Conservation (phyloP, 805 yeast genomes). For the Novakomyces olei region DNA sequence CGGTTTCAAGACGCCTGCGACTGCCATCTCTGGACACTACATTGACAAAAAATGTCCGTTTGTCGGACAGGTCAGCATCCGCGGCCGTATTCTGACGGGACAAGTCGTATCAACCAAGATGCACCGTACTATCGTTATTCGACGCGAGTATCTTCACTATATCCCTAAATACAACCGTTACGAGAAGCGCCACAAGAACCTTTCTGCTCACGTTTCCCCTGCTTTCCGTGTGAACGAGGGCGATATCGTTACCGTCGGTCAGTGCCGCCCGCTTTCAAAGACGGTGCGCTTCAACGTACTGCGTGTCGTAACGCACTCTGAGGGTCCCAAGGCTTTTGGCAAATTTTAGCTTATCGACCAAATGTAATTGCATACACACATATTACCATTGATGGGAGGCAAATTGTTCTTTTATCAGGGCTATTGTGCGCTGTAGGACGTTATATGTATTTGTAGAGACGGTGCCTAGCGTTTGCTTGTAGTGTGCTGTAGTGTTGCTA, state of each 20-base stretch:
- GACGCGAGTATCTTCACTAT: conserved; percentile 99
- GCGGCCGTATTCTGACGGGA: conserved; percentile 99
- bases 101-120: conserved; percentile 99
- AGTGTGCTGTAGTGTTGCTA: too few relatives aligned
- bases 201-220: conserved; percentile 99
- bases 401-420: too few relatives aligned
- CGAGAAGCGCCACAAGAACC: conserved; percentile 99
- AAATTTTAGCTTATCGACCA: conserved; percentile 41
- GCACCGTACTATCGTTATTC: conserved; percentile 99
- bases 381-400: too few relatives aligned
- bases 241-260: conserved; percentile 98
- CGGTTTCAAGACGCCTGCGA: conserved; percentile 99
- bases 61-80: conserved; percentile 88
- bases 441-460: too few relatives aligned
- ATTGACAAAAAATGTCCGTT: conserved; percentile 98
- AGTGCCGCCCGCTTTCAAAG: conserved; percentile 99
- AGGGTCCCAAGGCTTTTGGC: conserved; percentile 73
- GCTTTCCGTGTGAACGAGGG: conserved; percentile 99
- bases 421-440: too few relatives aligned
- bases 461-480: too few relatives aligned
- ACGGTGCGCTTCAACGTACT: conserved; percentile 99
- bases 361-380: background rate
- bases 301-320: conserved; percentile 74
- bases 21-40: conserved; percentile 96
- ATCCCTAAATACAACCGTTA: conserved; percentile 99